Evolutionary conservation across 305 asterid genomes (phyloP), one percentile per base, ranked within the genome.

Genomic region (Fraxinus velutina): DNA sequence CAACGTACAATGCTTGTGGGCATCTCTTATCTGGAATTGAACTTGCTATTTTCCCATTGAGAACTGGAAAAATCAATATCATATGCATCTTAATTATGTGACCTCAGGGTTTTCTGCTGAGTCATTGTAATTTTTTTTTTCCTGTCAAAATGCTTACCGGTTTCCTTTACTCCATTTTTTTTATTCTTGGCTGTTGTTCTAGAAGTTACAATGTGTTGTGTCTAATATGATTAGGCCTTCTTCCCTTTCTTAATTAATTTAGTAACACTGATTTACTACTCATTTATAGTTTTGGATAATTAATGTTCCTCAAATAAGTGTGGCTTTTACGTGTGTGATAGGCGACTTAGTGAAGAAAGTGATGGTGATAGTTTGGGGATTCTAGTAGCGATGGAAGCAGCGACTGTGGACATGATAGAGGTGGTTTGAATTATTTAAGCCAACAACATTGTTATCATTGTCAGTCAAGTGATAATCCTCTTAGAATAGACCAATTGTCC

Each of bases 341-440:
- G 99, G 93, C 91, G 78, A 62, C 32, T 37, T 29, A 66, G 39
- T 13, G 81, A 24, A 24, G 81, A 80, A 24, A 44, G 80, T 62
- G 74, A 77, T 50, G 34, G 19, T 15, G 81, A 34, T 19, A 57
- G 33, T 60, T 57, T 47, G 90, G 92, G 89, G 99, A 94, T 87
- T 92, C 98, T 74, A 86, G 97, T 88, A 96, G 98, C 75, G 98
- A 94, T 79, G 93, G 95, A 76, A 93, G 98, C 85, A 96, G 98
- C 85, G 99, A 96, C 85, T 85, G 89, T 77, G 98, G 93, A 82
- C 94, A 86, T 32, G 98, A 94, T 60, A 89, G 92, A 79, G 77
- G 79, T 36, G 75, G 82, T 42, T 79, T 76, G 64, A 86, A 83
- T 73, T 87, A 83, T 78, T 79, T 84, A 17, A 55, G 74, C 60